Conservation (phyloP, 305 asterid species). For the Rubia tinctorum region DNA sequence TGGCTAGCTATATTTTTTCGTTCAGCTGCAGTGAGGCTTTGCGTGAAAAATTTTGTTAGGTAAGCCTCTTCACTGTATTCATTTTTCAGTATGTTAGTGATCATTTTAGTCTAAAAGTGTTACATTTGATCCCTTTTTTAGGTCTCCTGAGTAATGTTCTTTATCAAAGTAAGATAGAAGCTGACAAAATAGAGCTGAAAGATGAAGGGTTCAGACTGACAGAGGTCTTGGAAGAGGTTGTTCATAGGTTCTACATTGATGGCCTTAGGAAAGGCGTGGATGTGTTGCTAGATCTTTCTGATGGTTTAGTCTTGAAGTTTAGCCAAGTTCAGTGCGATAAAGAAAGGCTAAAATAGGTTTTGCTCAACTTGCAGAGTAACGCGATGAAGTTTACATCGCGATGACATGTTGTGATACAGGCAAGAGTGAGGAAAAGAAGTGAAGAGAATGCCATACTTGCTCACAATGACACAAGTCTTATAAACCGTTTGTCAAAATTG, state of each 20-base stretch:
- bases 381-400: constrained; percentile 36
- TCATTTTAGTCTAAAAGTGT: not conserved
- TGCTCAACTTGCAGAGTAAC: constrained; percentile 33
- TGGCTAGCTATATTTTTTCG: no score
- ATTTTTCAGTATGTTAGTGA: not conserved
- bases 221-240: no score
- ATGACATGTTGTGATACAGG: constrained; percentile 31
- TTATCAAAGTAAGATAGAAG: no score
- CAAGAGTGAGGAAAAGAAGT: constrained; percentile 23
- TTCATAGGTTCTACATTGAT: constrained; percentile 12
- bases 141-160: no score
- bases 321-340: constrained; percentile 47
- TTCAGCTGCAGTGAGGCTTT: no score
- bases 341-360: constrained; percentile 29
- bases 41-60: constrained; percentile 44
- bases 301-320: constrained; percentile 41
- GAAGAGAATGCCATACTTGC: constrained; percentile 22
- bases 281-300: constrained; percentile 42
- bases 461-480: constrained; percentile 15
- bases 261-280: no score
- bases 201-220: no score
- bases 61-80: constrained; percentile 15
- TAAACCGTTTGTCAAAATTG: constrained; percentile 19
- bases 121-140: not conserved
- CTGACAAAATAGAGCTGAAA: no score